Conservation (phyloP, 495 filamentous ascomycete genomes). For the Bacidia gigantensis region DNA sequence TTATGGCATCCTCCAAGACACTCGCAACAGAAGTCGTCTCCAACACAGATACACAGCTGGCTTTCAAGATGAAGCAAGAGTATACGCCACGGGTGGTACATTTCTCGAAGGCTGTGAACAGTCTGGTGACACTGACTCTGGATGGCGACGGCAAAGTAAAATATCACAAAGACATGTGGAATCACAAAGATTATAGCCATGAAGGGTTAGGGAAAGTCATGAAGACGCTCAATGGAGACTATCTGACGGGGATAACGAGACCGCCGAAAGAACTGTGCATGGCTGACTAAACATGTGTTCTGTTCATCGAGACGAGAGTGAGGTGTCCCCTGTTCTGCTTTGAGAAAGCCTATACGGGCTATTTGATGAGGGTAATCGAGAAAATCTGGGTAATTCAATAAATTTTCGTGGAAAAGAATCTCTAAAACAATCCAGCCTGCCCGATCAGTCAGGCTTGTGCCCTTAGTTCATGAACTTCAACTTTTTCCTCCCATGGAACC, state of each 20-base stretch:
- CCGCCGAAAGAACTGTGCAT: conserved; percentile 16
- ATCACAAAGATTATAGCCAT: conserved; percentile 37
- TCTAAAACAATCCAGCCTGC: too few species aligned
- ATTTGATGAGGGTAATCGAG: too few species aligned
- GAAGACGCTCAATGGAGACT: conserved; percentile 36
- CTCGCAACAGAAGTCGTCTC: conserved; percentile 29
- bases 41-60: conserved; percentile 21
- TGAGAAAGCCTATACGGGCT: too few species aligned
- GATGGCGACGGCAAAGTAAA: conserved; percentile 31
- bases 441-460: too few species aligned
- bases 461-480: too few species aligned
- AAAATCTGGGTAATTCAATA: too few species aligned
- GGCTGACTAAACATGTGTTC: too few species aligned
- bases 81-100: conserved; percentile 27
- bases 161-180: conserved; percentile 42
- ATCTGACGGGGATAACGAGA: conserved; percentile 28
- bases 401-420: too few species aligned
- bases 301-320: too few species aligned
- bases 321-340: too few species aligned
- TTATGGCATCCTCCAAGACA: conserved; percentile 28
- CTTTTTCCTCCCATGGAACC: too few species aligned
- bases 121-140: conserved; percentile 27
- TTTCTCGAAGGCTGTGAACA: conserved; percentile 27
- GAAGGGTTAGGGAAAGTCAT: conserved; percentile 33
- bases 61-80: conserved; percentile 34